Percentiles rank a stretch among this genome's conserved stretches.
Conservation (phyloP, 345 rosid genomes). For the Turnera subulata region DNA sequence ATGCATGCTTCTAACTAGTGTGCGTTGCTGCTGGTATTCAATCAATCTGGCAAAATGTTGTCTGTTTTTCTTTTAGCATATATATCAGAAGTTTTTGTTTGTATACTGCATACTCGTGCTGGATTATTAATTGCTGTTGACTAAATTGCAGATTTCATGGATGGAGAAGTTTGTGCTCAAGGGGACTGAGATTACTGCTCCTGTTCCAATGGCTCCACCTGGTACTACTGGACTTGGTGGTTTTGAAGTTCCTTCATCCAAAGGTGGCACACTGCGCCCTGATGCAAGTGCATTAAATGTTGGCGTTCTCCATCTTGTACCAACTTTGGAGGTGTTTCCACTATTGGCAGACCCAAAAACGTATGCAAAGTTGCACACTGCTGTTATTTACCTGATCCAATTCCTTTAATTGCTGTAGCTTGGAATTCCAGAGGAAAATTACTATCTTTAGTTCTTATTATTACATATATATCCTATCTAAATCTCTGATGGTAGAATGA, state of each 20-base stretch:
- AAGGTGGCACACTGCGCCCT: slow-evolving; percentile 83
- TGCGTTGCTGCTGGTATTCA: not conserved
- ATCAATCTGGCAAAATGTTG: not conserved
- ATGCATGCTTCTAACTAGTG: slow-evolving; percentile 1
- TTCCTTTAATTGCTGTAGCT: too few relatives aligned
- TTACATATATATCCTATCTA: not conserved
- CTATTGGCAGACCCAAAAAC: slow-evolving; percentile 69
- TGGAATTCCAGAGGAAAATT: too few relatives aligned
- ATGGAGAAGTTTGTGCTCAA: slow-evolving; percentile 92
- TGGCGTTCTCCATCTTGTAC: slow-evolving; percentile 97
- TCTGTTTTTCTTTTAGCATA: not conserved
- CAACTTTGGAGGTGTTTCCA: slow-evolving; percentile 94
- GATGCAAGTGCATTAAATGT: slow-evolving; percentile 95
- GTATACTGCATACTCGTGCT: not conserved
- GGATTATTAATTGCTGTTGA: slow-evolving; percentile 5
- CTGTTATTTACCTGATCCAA: slow-evolving; percentile 7
- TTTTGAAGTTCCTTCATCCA: slow-evolving; percentile 95
- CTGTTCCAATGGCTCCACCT: slow-evolving; percentile 91
- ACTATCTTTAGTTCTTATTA: not conserved
- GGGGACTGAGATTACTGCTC: slow-evolving; percentile 97
- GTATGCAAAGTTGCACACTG: slow-evolving; percentile 38
- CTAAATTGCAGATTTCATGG: slow-evolving; percentile 81
- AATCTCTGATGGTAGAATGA: slow-evolving; percentile 2
- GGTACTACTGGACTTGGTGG: slow-evolving; percentile 99
- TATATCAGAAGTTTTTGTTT: not conserved